A percentile compares a stretch with the other conserved stretches of the same genome.
These are phyloP conservation scores for Calonectria leucothoes DNA, from an alignment of 2,329 filamentous ascomycete species.

Conservation along the genomic window DNA sequence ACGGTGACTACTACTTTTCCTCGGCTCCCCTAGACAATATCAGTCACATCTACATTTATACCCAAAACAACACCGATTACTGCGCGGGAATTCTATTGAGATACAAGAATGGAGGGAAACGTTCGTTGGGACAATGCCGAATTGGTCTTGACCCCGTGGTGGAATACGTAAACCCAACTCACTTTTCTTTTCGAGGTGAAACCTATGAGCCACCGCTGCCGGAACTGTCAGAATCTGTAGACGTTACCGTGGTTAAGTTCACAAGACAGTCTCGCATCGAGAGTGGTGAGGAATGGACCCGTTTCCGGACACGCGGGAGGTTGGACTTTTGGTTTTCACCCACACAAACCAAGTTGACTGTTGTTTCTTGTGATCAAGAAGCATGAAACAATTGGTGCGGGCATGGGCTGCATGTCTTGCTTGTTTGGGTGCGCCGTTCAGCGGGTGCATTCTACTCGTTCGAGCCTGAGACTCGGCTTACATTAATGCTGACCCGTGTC, in stretches of 20 bases:
- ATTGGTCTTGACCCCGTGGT: neutral
- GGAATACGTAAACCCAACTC: neutral
- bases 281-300: neutral
- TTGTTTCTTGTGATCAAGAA: neutral
- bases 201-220: neutral
- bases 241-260: neutral
- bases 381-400: neutral
- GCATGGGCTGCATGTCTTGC: fast-evolving
- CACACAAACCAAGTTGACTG: neutral
- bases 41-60: neutral
- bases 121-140: neutral
- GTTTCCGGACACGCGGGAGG: neutral
- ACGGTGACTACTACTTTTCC: neutral
- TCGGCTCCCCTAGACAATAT: neutral
- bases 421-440: too few relatives aligned
- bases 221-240: neutral
- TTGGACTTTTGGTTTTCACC: neutral
- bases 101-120: neutral
- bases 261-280: neutral
- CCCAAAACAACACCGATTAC: neutral
- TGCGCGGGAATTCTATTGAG: neutral
- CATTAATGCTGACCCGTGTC: too few relatives aligned
- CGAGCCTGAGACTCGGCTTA: too few relatives aligned
- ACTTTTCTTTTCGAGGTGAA: neutral
- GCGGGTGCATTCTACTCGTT: too few relatives aligned